phyloP scores from a whole-genome alignment of 2,329 filamentous ascomycete species.

The Dactylella cylindrospora region DNA sequence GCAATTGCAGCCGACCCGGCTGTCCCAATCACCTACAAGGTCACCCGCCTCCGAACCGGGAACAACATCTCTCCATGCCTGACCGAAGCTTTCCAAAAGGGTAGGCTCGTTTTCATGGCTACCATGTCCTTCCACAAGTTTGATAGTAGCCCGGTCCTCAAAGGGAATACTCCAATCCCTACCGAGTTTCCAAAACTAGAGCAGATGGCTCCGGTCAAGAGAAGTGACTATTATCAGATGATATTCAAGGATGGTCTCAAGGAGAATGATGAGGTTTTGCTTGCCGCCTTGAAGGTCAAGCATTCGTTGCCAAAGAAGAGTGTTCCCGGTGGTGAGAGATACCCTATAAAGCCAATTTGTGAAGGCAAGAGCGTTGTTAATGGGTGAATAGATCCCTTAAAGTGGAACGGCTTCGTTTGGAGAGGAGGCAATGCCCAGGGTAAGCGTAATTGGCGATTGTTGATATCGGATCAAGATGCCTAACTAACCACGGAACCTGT shows the following conservation, averaged over 20 bases:
- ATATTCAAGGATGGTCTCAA: slow-evolving; percentile 22
- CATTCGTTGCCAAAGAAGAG: slow-evolving; percentile 10
- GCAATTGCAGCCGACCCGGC: slow-evolving; percentile 16
- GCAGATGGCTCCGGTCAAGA: slow-evolving; percentile 16
- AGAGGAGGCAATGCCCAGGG: no score
- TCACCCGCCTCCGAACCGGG: slow-evolving; percentile 16
- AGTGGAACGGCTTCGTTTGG: slow-evolving; percentile 11
- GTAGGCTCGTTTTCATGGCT: slow-evolving; percentile 23
- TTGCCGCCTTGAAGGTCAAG: slow-evolving; percentile 17
- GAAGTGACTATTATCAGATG: slow-evolving; percentile 30
- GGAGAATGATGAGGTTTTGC: slow-evolving; percentile 22
- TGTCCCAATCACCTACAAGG: slow-evolving; percentile 10
- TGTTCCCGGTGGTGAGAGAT: slow-evolving; percentile 12
- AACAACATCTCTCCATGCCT: slow-evolving; percentile 23
- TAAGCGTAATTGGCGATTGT: slow-evolving; percentile 11
- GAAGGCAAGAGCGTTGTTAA: no score
- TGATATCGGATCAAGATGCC: slow-evolving; percentile 3
- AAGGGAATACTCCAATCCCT: slow-evolving; percentile 1
- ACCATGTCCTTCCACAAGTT: slow-evolving; percentile 26
- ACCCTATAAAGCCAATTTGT: no score
- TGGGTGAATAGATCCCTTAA: background rate
- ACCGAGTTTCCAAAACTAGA: slow-evolving; percentile 9
- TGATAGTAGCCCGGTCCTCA: slow-evolving; percentile 15
- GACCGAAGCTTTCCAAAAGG: slow-evolving; percentile 25
- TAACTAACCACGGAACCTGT: background rate